Evolutionary conservation across 352 stramenopile genomes (phyloP), one percentile per base, ranked within the genome.

Genomic region (Phytophthora pisi): DNA sequence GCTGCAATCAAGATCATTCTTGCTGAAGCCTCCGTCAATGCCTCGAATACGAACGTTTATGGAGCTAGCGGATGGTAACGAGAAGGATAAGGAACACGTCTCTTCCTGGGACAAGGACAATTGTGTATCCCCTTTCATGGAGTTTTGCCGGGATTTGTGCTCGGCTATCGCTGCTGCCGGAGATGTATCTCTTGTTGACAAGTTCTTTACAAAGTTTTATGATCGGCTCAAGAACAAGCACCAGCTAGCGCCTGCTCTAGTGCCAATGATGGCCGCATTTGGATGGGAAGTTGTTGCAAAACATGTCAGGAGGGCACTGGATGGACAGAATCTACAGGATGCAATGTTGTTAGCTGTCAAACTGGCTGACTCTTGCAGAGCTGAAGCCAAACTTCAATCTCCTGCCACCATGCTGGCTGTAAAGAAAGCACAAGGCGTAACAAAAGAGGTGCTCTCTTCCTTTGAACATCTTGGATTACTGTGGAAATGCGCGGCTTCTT

Each of bases 91-190:
- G 13, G 50, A 56, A 24, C 23, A 56, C 7, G 7, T 10, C 4
- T 9, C 5, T 4, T 36, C 16, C 7, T 40, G 34, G 34, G 9
- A 40, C 34, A 40, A 40, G 34, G 10, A 40, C 34, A 40, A 40
- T 40, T 5, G 34, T 40, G 10, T 16, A 40, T 24, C 34, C 5
- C 13, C 36, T 10, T 59, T 38, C n/a, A 8, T 50, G 15, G 1
- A 11, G 3, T 59, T 59, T 24, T 59, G 52, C 23, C 52, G 38
- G 11, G 43, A 59, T 36, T 7, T 59, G 16, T 59, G 52, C 23
- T 4, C 47, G 34, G 23, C 34, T 3, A 23, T 59, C 15, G 34
- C 34, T 23, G n/a, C 10, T n/a, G 11, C 23, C 8, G 52, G 20
- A n/a, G 52, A 59, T 0, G 2, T 40, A 10, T 11, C 15, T 2